These are phyloP conservation scores for Cercospora zeina DNA, from an alignment of 2,329 filamentous ascomycete species.

Conservation along the genomic window DNA sequence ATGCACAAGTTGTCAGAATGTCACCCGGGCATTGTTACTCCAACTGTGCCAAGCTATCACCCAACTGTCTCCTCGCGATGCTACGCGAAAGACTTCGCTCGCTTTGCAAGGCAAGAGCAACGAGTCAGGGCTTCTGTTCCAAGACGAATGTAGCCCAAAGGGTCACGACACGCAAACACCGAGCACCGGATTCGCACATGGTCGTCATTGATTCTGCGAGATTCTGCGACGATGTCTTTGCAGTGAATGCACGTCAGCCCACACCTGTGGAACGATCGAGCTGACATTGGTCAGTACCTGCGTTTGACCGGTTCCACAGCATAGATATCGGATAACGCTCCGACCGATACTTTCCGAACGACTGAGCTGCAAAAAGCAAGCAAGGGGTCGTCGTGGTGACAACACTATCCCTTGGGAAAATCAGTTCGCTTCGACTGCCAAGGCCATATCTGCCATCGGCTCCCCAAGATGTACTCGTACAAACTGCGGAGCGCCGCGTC, in stretches of 20 bases:
- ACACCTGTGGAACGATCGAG: neutral
- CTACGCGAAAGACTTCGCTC: neutral
- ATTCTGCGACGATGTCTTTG: constrained; percentile 4
- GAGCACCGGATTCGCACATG: neutral
- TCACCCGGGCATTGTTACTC: neutral
- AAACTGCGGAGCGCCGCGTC: neutral
- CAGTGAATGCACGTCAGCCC: neutral
- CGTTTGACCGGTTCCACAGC: neutral
- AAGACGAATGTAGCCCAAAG: neutral
- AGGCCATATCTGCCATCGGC: constrained; percentile 5
- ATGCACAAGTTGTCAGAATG: neutral
- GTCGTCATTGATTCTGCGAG: constrained; percentile 10
- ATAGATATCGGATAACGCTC: neutral
- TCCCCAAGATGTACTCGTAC: constrained; percentile 8
- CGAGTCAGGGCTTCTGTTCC: no score
- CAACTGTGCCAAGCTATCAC: neutral
- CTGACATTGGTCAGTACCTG: constrained; percentile 9
- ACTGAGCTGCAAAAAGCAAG: neutral
- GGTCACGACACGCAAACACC: neutral
- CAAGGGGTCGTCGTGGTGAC: neutral
- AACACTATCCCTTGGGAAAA: neutral
- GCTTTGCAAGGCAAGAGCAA: no score
- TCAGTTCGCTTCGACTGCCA: neutral
- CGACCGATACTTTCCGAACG: neutral
- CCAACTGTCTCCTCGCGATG: neutral